Conservation (phyloP, 192 early-diverging fungal genomes). For the Backusella australiensis region DNA sequence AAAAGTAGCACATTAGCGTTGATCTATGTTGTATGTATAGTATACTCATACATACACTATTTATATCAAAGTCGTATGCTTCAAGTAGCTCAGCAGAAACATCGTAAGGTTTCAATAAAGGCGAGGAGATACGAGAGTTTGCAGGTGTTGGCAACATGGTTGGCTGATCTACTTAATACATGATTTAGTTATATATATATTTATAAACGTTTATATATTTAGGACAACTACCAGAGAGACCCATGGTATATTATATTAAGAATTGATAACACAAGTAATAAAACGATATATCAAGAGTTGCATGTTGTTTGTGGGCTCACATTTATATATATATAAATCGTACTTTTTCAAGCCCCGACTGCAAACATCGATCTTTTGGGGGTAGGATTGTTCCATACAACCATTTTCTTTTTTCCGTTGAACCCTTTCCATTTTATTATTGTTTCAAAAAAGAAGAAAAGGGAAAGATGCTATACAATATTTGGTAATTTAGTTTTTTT, state of each 20-base stretch:
- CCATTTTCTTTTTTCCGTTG: not conserved
- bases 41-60: not conserved
- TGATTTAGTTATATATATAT: not conserved
- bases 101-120: not conserved
- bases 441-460: not conserved
- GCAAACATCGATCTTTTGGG: not conserved
- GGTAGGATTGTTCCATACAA: not conserved
- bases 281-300: too few relatives aligned
- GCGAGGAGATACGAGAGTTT: not conserved
- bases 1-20: too few relatives aligned
- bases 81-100: not conserved
- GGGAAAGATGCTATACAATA: conserved; percentile 25
- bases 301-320: not conserved
- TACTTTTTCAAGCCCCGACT: not conserved
- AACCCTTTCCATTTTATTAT: not conserved
- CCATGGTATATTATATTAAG: too few relatives aligned
- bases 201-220: not conserved
- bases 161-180: not conserved
- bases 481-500: conserved; percentile 23
- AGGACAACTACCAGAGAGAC: not conserved
- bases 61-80: not conserved
- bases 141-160: not conserved
- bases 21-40: too few relatives aligned
- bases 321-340: not conserved
- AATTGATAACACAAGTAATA: too few relatives aligned